Base-by-base conservation (phyloP, 2,329 filamentous ascomycete species). In the Fusarium subtropicale region DNA sequence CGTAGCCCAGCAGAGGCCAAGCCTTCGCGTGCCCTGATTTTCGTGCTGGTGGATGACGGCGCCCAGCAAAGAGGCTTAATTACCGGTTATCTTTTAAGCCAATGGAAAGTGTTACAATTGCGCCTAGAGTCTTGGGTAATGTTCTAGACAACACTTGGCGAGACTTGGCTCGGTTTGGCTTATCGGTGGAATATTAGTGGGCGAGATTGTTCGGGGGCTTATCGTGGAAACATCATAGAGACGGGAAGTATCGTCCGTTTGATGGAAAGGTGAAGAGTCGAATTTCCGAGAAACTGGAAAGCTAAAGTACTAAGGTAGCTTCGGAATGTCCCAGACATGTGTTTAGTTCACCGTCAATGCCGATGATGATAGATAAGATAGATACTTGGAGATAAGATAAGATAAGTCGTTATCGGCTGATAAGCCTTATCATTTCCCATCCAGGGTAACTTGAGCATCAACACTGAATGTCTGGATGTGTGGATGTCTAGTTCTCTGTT, bases 51-150 rank as follows among this genome's bases (percentile, higher is more conserved):
- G 16, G 22, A 65, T 65, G 60, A 65, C 62, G 62, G 30, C 18
- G 62, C 62, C 62, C 24, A 65, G 62, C 18, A 60, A 54, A 52
- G 60, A 65, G 54, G 60, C 60, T 65, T 65, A 60, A 60, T 65
- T 48, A 24, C 41, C 8, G 6, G 26, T 9, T 34, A 33, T 16
- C 1, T 33, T 18, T 15, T 41, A 8, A 18, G 3, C 62, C 60
- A 65, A 65, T 65, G 10, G 12, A 18, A 44, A 10, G 12, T 11
- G 24, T 3, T 13, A 11, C 15, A 38, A 34, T 15, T 45, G 4
- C 6, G 54, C 16, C 28, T 30, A 31, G 61, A 38, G 38, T 45
- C 60, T 63, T 57, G 58, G 50, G 39, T 20, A 41, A 46, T 39
- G 44, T 64, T 63, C 44, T 45, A 38, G 26, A 33, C n/a, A 4